These are phyloP conservation scores for Hirsutella rhossiliensis DNA, from an alignment of 2,329 filamentous ascomycete genomes.

Conservation along the genomic window DNA sequence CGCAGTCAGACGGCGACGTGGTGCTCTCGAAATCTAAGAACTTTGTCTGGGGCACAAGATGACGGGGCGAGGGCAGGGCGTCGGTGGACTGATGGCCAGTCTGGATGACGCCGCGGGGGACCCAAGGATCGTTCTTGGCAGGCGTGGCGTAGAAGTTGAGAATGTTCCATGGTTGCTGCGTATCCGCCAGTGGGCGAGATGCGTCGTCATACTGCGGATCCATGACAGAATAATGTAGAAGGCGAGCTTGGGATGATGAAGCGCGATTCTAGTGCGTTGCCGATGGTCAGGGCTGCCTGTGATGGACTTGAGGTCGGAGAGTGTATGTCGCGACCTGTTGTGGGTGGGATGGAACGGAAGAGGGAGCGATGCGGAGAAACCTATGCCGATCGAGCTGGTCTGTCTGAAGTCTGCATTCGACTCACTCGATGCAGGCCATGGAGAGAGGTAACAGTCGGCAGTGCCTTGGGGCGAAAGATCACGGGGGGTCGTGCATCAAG, in stretches of 20 bases:
- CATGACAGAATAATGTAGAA: neutral
- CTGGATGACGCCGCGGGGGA: constrained; percentile 18
- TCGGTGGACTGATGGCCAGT: constrained; percentile 15
- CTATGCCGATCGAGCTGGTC: no score
- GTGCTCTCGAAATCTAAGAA: constrained; percentile 14
- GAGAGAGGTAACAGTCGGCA: no score
- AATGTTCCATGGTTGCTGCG: constrained; percentile 10
- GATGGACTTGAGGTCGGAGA: no score
- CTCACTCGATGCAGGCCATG: no score
- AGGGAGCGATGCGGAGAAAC: no score
- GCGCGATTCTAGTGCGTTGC: neutral
- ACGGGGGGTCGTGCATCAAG: no score
- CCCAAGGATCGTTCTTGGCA: constrained; percentile 28
- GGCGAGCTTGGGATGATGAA: neutral
- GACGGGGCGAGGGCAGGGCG: constrained; percentile 2
- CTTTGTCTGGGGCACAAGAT: neutral
- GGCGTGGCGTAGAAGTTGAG: constrained; percentile 23
- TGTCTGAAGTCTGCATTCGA: no score
- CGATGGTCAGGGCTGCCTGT: no score
- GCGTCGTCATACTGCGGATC: constrained; percentile 1
- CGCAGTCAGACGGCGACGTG: constrained; percentile 25
- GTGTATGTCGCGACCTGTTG: no score
- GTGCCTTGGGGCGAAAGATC: no score
- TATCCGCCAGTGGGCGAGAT: neutral
- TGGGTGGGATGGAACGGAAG: no score